These are phyloP conservation scores for Fusarium miscanthi DNA, from an alignment of 2,329 filamentous ascomycete species.

Conservation along the genomic window DNA sequence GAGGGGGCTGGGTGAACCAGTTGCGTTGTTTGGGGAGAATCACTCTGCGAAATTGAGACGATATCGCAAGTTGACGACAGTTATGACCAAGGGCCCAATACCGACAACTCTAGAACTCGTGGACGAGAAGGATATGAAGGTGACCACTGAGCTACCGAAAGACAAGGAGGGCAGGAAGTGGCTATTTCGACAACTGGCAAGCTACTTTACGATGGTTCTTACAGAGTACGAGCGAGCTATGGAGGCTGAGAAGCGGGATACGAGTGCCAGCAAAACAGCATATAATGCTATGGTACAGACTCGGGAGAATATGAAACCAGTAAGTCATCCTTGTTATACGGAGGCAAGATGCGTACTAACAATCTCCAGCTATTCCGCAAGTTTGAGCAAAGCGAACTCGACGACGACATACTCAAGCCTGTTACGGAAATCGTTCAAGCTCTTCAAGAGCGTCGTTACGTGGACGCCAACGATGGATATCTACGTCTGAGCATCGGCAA, in stretches of 20 bases:
- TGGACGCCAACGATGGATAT: constrained; percentile 97
- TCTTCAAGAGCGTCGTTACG: constrained; percentile 90
- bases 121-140: constrained; percentile 89
- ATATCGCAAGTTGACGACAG: constrained; percentile 73
- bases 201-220: constrained; percentile 97
- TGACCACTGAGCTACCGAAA: constrained; percentile 70
- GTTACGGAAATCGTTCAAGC: constrained; percentile 92
- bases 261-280: constrained; percentile 83
- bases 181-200: constrained; percentile 87
- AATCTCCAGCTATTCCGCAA: constrained; percentile 78
- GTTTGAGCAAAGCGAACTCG: constrained; percentile 83
- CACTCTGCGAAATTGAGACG: constrained; percentile 76
- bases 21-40: constrained; percentile 81
- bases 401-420: constrained; percentile 81
- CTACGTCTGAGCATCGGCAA: constrained; percentile 93
- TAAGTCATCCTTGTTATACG: constrained; percentile 47
- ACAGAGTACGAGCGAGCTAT: constrained; percentile 87
- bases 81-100: constrained; percentile 80
- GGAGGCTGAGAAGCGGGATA: constrained; percentile 70
- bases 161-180: constrained; percentile 75
- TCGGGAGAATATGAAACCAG: constrained; percentile 85
- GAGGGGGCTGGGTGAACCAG: constrained; percentile 78
- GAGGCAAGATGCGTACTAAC: constrained; percentile 1
- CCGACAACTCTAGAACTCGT: constrained; percentile 85
- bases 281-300: constrained; percentile 88